These are phyloP conservation scores for Colletotrichum endophyticum DNA, from an alignment of 2,329 filamentous ascomycete genomes.

Conservation along the genomic window DNA sequence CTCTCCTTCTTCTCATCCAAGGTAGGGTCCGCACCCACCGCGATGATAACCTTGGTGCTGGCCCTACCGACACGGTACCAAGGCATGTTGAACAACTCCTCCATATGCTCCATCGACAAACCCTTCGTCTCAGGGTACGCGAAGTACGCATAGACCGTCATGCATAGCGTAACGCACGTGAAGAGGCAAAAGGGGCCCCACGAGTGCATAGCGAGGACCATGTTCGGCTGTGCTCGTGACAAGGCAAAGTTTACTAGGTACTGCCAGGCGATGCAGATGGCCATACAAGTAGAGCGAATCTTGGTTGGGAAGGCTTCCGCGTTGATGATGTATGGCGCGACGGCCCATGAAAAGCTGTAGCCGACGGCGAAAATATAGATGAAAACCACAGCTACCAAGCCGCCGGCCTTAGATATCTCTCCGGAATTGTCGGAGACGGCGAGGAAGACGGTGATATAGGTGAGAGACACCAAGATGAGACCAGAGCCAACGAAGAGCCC, in stretches of 20 bases:
- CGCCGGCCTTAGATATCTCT: neutral
- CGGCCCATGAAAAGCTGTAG: neutral
- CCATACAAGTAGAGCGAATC: neutral
- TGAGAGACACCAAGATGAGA: neutral
- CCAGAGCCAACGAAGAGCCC: neutral
- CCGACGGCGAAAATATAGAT: neutral
- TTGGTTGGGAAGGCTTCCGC: neutral
- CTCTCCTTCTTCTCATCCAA: neutral
- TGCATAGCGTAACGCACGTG: neutral
- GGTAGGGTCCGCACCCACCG: neutral
- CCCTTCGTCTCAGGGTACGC: conserved; percentile 44
- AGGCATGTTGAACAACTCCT: neutral
- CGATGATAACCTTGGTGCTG: neutral
- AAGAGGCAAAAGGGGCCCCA: neutral
- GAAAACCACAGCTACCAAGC: neutral
- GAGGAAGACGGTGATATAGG: neutral
- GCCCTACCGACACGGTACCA: neutral
- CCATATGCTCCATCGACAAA: neutral
- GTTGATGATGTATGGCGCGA: neutral
- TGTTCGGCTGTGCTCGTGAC: neutral
- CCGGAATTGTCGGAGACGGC: neutral
- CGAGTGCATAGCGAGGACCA: neutral
- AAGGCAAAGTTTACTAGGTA: neutral
- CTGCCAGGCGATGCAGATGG: neutral
- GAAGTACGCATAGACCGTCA: conserved; percentile 34